These are phyloP conservation scores for Didymella segeticola DNA, from an alignment of 2,329 filamentous ascomycete species.

Conservation along the genomic window DNA sequence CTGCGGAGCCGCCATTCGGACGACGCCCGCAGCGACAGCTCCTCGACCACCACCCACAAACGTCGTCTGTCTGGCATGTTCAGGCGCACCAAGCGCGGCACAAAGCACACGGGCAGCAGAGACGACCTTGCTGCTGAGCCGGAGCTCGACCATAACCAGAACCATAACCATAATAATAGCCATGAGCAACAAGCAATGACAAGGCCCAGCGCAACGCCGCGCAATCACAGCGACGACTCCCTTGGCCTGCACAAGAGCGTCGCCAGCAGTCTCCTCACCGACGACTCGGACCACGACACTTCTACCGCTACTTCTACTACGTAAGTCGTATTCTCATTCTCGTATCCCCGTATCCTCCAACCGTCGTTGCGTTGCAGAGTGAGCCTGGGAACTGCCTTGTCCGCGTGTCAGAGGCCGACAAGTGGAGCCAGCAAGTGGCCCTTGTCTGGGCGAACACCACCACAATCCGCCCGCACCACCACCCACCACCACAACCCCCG, in stretches of 20 bases:
- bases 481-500: constrained; percentile 21
- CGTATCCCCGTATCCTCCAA: constrained; percentile 12
- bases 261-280: constrained; percentile 57
- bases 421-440: constrained; percentile 4
- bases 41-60: constrained; percentile 36
- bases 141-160: no score
- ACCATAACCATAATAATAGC: no score
- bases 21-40: constrained; percentile 50
- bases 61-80: constrained; percentile 62
- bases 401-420: constrained; percentile 6
- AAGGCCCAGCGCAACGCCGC: constrained; percentile 20
- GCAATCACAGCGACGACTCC: constrained; percentile 50
- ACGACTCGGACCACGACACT: constrained; percentile 57
- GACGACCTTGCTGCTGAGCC: constrained; percentile 40
- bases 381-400: neutral
- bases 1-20: constrained; percentile 51
- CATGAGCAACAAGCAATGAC: no score
- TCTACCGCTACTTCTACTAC: constrained; percentile 11
- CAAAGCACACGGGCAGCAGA: constrained; percentile 35
- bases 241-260: constrained; percentile 53
- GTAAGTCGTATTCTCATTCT: constrained; percentile 50
- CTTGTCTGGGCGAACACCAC: constrained; percentile 20
- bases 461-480: constrained; percentile 27
- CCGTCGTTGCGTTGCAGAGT: no score
- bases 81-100: constrained; percentile 53